Percentiles rank a stretch among this genome's conserved stretches.
phyloP scores from a whole-genome alignment of 495 filamentous ascomycete species.

The Collariella sp. region DNA sequence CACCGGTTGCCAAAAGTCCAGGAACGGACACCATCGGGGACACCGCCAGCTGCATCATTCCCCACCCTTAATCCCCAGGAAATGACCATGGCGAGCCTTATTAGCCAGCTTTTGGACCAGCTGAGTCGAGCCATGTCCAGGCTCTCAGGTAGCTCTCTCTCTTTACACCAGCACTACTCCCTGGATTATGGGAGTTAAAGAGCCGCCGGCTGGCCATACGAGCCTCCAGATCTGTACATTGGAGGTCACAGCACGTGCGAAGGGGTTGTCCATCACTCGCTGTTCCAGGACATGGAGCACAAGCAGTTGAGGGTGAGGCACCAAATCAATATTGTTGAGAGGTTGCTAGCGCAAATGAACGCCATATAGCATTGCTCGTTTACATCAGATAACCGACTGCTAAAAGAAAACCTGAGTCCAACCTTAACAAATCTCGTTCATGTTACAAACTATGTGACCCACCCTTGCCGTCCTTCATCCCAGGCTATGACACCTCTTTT shows the following conservation, averaged over 20 bases:
- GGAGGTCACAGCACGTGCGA: not conserved
- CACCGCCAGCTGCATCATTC: not conserved
- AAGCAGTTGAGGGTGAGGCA: not conserved
- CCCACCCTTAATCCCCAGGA: not conserved
- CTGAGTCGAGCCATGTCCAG: not conserved
- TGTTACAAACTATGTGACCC: too few species aligned
- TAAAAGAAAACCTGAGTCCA: too few species aligned
- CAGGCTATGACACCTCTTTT: too few species aligned
- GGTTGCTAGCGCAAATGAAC: not conserved
- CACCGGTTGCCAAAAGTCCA: not conserved
- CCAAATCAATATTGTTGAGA: not conserved
- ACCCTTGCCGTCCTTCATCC: too few species aligned
- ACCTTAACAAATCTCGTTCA: too few species aligned
- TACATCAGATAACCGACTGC: too few species aligned
- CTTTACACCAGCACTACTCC: not conserved
- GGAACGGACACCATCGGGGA: not conserved
- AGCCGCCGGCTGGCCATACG: not conserved
- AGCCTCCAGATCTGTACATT: not conserved
- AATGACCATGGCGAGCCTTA: conserved; percentile 1
- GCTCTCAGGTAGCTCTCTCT: not conserved
- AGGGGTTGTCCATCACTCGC: not conserved
- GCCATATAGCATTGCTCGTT: not conserved
- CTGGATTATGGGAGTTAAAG: not conserved
- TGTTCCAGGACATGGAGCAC: conserved; percentile 3
- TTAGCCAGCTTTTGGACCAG: conserved; percentile 4